Evolutionary conservation across 768 basidiomycete genomes (phyloP), one percentile per base, ranked within the genome.

Genomic region (Lepiota brunneoincarnata): DNA sequence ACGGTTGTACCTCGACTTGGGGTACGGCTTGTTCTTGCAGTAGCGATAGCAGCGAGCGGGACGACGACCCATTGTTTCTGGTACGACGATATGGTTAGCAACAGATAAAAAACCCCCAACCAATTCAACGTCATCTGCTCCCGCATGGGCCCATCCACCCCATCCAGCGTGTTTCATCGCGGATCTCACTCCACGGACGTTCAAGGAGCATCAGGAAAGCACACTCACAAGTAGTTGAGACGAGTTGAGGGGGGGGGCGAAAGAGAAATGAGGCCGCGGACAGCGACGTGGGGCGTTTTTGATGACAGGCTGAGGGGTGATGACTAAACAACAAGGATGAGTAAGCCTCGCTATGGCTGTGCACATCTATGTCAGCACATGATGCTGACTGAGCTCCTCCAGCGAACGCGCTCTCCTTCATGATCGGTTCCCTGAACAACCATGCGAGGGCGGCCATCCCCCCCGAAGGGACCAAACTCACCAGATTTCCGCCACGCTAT

Each of bases 1-100:
- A 78, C 94, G 93, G 78, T 96, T 96, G 81, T 96, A 96, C 67
- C 93, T 76, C 50, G 87, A 91, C 76, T 93, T 95, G 55, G 91
- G 93, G 79, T 91, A 95, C 21, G 96, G 94, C 85, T 98, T 98
- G 84, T 95, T 96, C 79, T 98, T 98, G 84, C 94, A 98, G 80
- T 98, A 98, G 63, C 94, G 89, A 80, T 96, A 96, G 85, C 93
- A 97, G 66, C 91, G 89, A 75, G 94, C 93, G 60, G 94, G 93
- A 80, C 93, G 91, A 72, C 93, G 92, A 83, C 94, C 94, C 94
- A 97, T 97, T 52, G 58, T 65, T 66, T 61, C 17, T 48, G 26
- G 37, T 50, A 45, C 34, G 20, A 49, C 18, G 15, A 31, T 42
- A 58, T 42, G 44, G 36, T 52, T 43, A 55, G 46, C 21, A 38